These are phyloP conservation scores for Kernera saxatilis DNA, from an alignment of 345 rosid genomes.

Conservation along the genomic window DNA sequence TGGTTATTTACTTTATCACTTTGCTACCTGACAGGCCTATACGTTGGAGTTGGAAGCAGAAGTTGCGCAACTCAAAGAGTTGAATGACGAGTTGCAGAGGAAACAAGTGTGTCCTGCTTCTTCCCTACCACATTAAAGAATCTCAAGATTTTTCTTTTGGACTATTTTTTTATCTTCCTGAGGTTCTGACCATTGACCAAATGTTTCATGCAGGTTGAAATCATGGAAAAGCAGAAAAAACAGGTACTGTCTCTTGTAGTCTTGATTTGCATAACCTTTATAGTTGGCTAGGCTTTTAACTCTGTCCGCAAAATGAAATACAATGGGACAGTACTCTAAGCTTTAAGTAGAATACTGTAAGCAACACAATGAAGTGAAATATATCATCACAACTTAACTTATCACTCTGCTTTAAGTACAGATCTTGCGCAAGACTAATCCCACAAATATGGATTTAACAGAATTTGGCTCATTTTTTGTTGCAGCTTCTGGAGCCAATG, in stretches of 20 bases:
- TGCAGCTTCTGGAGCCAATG: constrained; percentile 46
- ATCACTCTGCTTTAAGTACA: not conserved
- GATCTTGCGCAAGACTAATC: not conserved
- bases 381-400: not conserved
- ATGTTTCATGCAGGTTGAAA: constrained; percentile 49
- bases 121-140: not conserved
- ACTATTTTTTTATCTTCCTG: not conserved
- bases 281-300: not conserved
- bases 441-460: not conserved
- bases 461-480: not conserved
- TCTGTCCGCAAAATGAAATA: not conserved
- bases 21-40: constrained; percentile 62
- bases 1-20: not conserved
- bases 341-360: not conserved
- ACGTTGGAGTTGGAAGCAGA: constrained; percentile 92
- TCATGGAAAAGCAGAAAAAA: constrained; percentile 47
- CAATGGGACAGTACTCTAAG: not conserved
- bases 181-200: not conserved
- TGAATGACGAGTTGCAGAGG: constrained; percentile 64
- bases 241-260: constrained; percentile 38
- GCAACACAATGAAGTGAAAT: not conserved
- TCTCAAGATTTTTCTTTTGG: not conserved
- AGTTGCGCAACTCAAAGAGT: constrained; percentile 71
- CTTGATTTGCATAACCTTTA: not conserved
- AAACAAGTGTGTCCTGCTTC: constrained; percentile 58